Evolutionary conservation across 768 basidiomycete genomes (phyloP).

Genomic region (Auricularia auricula-judae): DNA sequence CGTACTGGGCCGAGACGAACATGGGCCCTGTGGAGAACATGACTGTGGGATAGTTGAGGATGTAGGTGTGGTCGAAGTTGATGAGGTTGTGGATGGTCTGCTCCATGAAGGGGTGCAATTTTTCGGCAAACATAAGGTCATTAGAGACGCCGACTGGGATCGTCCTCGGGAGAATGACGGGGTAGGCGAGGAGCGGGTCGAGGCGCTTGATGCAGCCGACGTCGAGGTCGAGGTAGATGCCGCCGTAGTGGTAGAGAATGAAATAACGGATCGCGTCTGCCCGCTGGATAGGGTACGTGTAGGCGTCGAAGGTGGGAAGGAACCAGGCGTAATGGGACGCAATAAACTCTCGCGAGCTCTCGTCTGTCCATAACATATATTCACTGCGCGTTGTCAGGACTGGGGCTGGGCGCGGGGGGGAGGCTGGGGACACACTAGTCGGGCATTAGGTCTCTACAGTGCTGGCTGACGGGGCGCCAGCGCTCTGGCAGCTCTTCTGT

Average conservation of each 20-base stretch:
- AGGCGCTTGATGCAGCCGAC: constrained; percentile 83
- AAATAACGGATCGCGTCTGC: constrained; percentile 99
- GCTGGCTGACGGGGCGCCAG: constrained; percentile 74
- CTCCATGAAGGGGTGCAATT: constrained; percentile 77
- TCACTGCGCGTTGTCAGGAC: constrained; percentile 41
- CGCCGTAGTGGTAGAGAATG: constrained; percentile 89
- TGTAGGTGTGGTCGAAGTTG: constrained; percentile 86
- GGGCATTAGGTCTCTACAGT: constrained; percentile 83
- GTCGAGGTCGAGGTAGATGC: constrained; percentile 93
- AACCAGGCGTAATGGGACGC: constrained; percentile 84
- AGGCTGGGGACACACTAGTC: constrained; percentile 68
- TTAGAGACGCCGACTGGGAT: constrained; percentile 97
- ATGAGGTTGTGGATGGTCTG: constrained; percentile 88
- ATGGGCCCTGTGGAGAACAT: constrained; percentile 99
- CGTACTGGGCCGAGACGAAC: constrained; percentile 94
- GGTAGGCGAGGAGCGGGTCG: constrained; percentile 76
- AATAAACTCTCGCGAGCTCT: constrained; percentile 80
- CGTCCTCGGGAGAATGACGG: constrained; percentile 87
- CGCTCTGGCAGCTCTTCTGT: constrained; percentile 69
- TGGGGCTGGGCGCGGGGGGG: constrained; percentile 6
- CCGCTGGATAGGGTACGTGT: constrained; percentile 85
- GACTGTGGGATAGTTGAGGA: constrained; percentile 97
- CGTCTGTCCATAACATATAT: constrained; percentile 97
- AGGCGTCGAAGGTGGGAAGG: constrained; percentile 85
- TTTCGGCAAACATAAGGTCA: constrained; percentile 89